Evolutionary conservation across 2,329 filamentous ascomycete species (phyloP), one percentile per base, ranked within the genome.

Genomic region (Knufia fluminis): DNA sequence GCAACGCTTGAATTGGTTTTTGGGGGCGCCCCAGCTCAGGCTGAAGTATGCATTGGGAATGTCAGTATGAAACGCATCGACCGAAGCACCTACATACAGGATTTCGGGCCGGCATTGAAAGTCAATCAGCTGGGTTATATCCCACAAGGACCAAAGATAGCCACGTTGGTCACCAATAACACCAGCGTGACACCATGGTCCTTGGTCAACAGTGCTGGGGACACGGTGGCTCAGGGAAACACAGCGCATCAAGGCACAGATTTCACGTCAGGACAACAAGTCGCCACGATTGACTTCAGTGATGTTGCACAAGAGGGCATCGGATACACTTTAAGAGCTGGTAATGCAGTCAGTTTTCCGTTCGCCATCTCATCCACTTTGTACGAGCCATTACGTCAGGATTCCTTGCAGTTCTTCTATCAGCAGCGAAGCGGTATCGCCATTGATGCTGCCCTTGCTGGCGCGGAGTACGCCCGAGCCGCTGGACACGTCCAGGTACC

Each of bases 401-500:
- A 46, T n/a, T 46, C 43, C 33, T 8, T 46, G 14, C 43, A 31
- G 2, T 46, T 46, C 43, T 46, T 46, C 9, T 46, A 46, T 20
- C 43, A 46, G 10, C 43, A 46, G 20, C 43, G 43, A n/a, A 46
- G 43, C 10, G 43, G 43, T 16, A 46, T 46, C 16, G 43, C 43
- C 17, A 46, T 46, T 9, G 43, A 46, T 28, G 23, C 43, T 4
- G 14, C 43, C n/a, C 32, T 46, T 28, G 43, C 26, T 17, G 43
- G 43, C 19, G n/a, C 23, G 12, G 24, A 35, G 16, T 46, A 46
- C 26, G 43, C 43, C 19, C 4, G 43, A 33, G 43, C 43, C 10
- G 43, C 43, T n/a, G 43, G 43, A n/a, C 43, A 46, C 32, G 43
- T 46, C 43, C 43, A 46, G 14, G 19, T 46, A 28, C 43, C 28